Evolutionary conservation across 148 eudicot species (phyloP).

Genomic region (Camellia lanceoleosa): DNA sequence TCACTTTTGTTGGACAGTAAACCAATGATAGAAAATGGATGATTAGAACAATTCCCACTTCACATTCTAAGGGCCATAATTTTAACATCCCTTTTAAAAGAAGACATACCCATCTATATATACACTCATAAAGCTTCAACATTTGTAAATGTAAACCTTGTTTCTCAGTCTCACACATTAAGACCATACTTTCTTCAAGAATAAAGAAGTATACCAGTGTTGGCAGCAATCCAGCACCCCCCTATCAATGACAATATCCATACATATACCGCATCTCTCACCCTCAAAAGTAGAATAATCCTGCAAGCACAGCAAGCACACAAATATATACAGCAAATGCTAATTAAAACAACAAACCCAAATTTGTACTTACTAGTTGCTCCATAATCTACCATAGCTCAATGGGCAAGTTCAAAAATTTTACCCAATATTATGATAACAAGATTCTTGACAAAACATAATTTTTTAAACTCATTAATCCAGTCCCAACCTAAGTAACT

Average conservation of each 20-base stretch:
- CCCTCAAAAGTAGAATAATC: conserved; percentile 59
- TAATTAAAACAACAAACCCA: background rate
- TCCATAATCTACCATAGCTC: background rate
- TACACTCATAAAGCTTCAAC: background rate
- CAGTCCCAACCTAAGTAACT: too few relatives aligned
- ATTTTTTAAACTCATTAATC: background rate
- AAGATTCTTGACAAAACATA: background rate
- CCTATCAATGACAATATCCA: conserved; percentile 72
- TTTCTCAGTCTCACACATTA: background rate
- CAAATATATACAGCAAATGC: background rate
- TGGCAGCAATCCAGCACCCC: conserved; percentile 96
- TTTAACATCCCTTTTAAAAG: background rate
- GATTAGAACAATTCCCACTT: background rate
- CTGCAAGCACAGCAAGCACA: conserved; percentile 51
- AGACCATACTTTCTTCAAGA: background rate
- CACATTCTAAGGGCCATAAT: background rate
- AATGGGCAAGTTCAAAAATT: background rate
- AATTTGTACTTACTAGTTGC: background rate
- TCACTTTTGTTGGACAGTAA: background rate
- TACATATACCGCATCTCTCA: conserved; percentile 91
- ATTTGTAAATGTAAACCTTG: background rate
- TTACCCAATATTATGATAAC: background rate
- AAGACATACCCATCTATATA: background rate
- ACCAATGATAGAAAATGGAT: background rate
- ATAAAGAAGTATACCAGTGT: conserved; percentile 57